These are phyloP conservation scores for Candida xiaguanensis DNA, from an alignment of 805 yeast genomes.

Conservation along the genomic window DNA sequence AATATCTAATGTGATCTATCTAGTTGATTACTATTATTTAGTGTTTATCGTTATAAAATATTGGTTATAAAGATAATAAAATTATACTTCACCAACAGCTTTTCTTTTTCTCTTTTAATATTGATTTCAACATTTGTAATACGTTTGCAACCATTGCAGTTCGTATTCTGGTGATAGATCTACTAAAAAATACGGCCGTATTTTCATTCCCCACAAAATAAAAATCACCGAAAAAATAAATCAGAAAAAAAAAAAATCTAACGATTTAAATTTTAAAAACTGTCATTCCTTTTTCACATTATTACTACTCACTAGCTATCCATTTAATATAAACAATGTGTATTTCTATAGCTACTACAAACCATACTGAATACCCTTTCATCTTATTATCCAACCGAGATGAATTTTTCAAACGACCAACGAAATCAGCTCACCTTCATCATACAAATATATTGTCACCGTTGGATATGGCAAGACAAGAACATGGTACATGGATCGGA, in stretches of 20 bases:
- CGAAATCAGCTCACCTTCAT: slow-evolving; percentile 50
- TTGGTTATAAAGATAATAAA: too few species aligned
- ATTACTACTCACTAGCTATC: neutral
- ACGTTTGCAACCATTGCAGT: too few species aligned
- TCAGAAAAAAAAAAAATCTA: neutral
- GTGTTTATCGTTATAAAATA: too few species aligned
- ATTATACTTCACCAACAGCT: too few species aligned
- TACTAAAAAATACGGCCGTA: too few species aligned
- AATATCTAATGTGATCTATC: too few species aligned
- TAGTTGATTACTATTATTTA: too few species aligned
- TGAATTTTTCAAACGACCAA: slow-evolving; percentile 73
- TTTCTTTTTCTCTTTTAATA: too few species aligned
- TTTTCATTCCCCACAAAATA: slow-evolving; percentile 1
- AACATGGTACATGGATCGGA: slow-evolving; percentile 93
- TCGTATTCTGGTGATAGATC: too few species aligned
- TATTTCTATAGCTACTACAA: slow-evolving; percentile 63
- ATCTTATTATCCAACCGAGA: slow-evolving; percentile 82
- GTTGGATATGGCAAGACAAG: slow-evolving; percentile 64
- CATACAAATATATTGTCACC: slow-evolving; percentile 53
- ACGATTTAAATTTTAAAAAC: neutral
- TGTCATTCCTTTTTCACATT: neutral
- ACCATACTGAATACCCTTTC: slow-evolving; percentile 71
- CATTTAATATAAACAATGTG: slow-evolving; percentile 58
- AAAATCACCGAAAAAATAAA: neutral
- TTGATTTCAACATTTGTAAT: too few species aligned